Evolutionary conservation across 2,329 filamentous ascomycete genomes (phyloP).

Genomic region (Bipolaris sorokiniana): DNA sequence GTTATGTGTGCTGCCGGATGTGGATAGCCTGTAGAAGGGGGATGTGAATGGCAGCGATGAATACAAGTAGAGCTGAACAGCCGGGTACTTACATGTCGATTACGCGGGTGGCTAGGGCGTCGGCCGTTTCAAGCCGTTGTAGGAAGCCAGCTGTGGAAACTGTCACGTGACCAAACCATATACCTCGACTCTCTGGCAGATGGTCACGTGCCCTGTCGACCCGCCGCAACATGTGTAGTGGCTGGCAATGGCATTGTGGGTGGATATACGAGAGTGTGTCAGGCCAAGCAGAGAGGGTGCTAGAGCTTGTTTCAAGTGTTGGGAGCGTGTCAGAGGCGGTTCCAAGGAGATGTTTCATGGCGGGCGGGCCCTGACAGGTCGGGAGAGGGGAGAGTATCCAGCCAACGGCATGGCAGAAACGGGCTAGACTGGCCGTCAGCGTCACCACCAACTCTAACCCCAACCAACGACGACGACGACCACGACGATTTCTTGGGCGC

Average conservation of each 20-base stretch:
- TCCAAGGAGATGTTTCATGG: conserved; percentile 20
- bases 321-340: conserved; percentile 17
- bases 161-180: conserved; percentile 1
- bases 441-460: not conserved
- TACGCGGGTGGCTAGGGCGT: conserved; percentile 13
- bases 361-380: conserved; percentile 17
- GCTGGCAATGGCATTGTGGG: not conserved
- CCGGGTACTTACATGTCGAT: conserved; percentile 3
- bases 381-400: not conserved
- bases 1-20: not conserved
- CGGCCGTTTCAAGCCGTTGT: conserved; percentile 15
- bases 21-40: not conserved
- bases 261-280: not conserved
- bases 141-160: conserved; percentile 5
- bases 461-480: conserved; percentile 1
- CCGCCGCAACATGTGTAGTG: not conserved
- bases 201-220: not conserved
- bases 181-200: not conserved
- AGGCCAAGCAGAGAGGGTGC: not conserved
- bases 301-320: conserved; percentile 11
- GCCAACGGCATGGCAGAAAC: conserved; percentile 2
- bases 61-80: not conserved
- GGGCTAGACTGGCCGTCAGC: conserved; percentile 9
- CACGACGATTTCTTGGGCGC: not conserved
- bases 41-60: not conserved